Evolutionary conservation across 352 stramenopile species (phyloP), one percentile per base, ranked within the genome.

Genomic region (Halophytophthora batemanensis): DNA sequence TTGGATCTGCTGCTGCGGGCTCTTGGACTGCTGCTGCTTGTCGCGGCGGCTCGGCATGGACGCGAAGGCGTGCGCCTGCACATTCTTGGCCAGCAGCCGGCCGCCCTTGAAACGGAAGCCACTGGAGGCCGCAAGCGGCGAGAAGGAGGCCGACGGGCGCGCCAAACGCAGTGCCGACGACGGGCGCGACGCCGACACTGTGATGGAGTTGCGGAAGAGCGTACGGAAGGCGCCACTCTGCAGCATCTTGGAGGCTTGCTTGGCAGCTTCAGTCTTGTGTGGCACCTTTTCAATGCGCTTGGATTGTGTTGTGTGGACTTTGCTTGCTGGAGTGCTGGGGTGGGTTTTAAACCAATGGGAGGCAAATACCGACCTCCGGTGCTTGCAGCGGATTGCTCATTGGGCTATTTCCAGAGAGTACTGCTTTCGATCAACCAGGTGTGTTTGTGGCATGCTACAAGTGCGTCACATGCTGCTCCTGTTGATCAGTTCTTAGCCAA

Each of bases 1-100:
- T 42, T 90, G 64, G 25, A 92, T 77, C 17, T 78, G 79, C 64
- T 88, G 52, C 23, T 75, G 67, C 37, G 71, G 71, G 34, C 50
- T 71, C 50, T 69, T 59, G 25, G 19, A 48, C 29, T 71, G 41
- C n/a, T n/a, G n/a, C 35, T 66, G 38, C 15, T 77, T 50, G 31
- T 80, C 58, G 29, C 59, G 71, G 29, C 59, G 71, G 19, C 42
- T 38, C 11, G 68, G 60, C 14, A 74, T 12, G 11, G 82, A 85
- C 35, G 80, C 75, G 54, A 89, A 90, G 53, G 69, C 47, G 19
- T 77, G 63, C 10, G 61, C 47, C 54, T 86, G 72, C 40, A 80
- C 13, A 15, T 41, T 66, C 28, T 49, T 54, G 12, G 61, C 41
- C 28, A 70, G 68, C 45, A 56, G 11, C 31, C 47, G 66, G 21